Evolutionary conservation across 1,284 basidiomycete genomes (phyloP).

Genomic region (Cystobasidiaceae sp.): DNA sequence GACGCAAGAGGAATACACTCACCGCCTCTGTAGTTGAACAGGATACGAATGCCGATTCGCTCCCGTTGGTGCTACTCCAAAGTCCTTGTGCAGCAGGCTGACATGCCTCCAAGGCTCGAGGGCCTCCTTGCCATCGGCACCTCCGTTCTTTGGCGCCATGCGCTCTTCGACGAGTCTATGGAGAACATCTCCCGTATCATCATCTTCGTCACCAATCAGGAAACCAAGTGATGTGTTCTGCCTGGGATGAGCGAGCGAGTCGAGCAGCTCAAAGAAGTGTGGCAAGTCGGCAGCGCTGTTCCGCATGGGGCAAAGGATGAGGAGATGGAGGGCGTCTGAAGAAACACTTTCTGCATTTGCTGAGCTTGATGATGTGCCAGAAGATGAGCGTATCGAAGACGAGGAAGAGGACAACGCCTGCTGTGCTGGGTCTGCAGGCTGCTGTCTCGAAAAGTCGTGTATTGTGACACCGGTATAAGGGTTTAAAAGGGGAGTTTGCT

Average conservation of each 20-base stretch:
- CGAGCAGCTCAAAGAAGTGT: constrained; percentile 29
- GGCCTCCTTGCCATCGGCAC: background rate
- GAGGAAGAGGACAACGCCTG: constrained; percentile 17
- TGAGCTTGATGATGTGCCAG: background rate
- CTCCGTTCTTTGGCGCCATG: background rate
- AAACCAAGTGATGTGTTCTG: constrained; percentile 33
- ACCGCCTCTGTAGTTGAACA: constrained; percentile 30
- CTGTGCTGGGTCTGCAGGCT: background rate
- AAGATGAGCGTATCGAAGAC: background rate
- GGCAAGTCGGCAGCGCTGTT: constrained; percentile 29
- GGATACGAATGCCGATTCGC: constrained; percentile 27
- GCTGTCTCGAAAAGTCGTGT: constrained; percentile 21
- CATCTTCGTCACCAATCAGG: constrained; percentile 34
- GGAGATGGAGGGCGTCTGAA: constrained; percentile 30
- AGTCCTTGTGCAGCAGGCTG: constrained; percentile 32
- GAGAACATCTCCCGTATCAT: constrained; percentile 31
- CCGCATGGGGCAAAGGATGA: constrained; percentile 33
- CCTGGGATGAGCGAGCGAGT: constrained; percentile 28
- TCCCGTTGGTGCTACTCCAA: constrained; percentile 30
- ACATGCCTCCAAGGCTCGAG: constrained; percentile 21
- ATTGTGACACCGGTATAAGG: constrained; percentile 25
- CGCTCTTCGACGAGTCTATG: constrained; percentile 18
- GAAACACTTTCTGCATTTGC: background rate
- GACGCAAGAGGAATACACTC: background rate
- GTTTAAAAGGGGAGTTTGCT: background rate